A percentile compares a stretch with the other conserved stretches of the same genome.
These are phyloP conservation scores for Fusarium goolgardi DNA, from an alignment of 2,329 filamentous ascomycete species.

Conservation along the genomic window DNA sequence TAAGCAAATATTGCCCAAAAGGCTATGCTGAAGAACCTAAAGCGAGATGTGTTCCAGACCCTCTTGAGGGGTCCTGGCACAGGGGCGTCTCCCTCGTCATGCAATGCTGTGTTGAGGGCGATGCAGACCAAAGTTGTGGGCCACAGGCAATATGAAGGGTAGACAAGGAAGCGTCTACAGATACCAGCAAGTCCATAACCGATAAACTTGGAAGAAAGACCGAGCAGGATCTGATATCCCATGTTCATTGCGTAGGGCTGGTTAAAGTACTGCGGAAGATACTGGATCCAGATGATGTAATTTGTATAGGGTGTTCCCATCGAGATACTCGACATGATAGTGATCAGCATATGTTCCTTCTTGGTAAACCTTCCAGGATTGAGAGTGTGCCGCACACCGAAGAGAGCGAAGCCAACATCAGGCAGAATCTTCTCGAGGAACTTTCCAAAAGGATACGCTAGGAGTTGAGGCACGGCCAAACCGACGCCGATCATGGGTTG, in stretches of 20 bases:
- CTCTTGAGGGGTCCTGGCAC: conserved; percentile 49
- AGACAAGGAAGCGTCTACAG: conserved; percentile 62
- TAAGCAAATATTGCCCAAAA: conserved; percentile 63
- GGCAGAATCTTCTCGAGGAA: conserved; percentile 63
- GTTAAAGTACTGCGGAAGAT: conserved; percentile 62
- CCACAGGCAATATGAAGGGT: conserved; percentile 65
- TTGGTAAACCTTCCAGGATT: conserved; percentile 68
- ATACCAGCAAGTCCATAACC: conserved; percentile 67
- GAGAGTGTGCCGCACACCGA: conserved; percentile 60
- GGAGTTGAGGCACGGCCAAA: conserved; percentile 66
- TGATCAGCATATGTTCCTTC: conserved; percentile 71
- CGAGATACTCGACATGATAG: conserved; percentile 70
- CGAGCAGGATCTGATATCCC: conserved; percentile 63
- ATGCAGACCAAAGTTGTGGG: conserved; percentile 63
- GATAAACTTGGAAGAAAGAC: conserved; percentile 64
- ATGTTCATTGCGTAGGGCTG: conserved; percentile 61
- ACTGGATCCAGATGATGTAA: conserved; percentile 63
- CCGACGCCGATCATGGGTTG: conserved; percentile 65
- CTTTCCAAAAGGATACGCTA: conserved; percentile 66
- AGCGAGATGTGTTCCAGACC: conserved; percentile 57
- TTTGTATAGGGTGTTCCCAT: conserved; percentile 61
- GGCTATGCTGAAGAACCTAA: conserved; percentile 59
- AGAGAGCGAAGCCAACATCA: conserved; percentile 60
- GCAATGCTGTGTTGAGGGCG: conserved; percentile 62
- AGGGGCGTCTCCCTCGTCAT: conserved; percentile 53